phyloP scores from a whole-genome alignment of 805 yeast species.

The Yamadazyma akitaensis region DNA sequence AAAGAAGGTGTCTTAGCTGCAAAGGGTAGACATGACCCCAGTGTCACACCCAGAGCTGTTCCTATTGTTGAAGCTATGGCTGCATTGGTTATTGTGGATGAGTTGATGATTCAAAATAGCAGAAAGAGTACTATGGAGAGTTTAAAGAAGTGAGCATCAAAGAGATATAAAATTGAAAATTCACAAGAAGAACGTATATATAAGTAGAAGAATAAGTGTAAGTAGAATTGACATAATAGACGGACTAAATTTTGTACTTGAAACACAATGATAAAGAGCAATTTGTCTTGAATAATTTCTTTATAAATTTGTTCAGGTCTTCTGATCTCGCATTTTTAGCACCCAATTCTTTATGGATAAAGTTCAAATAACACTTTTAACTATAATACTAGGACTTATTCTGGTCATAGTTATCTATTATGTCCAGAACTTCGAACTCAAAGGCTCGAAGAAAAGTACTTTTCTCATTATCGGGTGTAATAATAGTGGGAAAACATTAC shows the following conservation, averaged over 20 bases:
- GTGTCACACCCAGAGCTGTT: constrained; percentile 96
- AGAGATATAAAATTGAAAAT: too few species aligned
- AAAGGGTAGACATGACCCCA: constrained; percentile 97
- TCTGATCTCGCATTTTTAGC: not conserved
- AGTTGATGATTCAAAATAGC: constrained; percentile 78
- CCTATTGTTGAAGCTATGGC: constrained; percentile 99
- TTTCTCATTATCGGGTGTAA: constrained; percentile 64
- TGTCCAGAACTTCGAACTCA: constrained; percentile 20
- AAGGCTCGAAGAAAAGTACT: constrained; percentile 41
- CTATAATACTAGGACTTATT: constrained; percentile 26
- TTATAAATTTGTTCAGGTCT: not conserved
- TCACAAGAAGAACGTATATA: too few species aligned
- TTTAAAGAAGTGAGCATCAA: not conserved
- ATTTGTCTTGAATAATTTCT: too few species aligned
- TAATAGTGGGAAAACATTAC: constrained; percentile 62
- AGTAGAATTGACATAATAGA: too few species aligned
- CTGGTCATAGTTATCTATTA: constrained; percentile 22
- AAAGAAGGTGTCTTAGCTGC: constrained; percentile 85
- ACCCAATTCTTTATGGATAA: constrained; percentile 22
- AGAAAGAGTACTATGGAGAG: constrained; percentile 46
- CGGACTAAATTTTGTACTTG: too few species aligned
- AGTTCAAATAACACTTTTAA: constrained; percentile 22
- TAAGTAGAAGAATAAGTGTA: not conserved
- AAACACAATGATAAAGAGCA: too few species aligned
- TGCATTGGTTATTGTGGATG: constrained; percentile 89